A percentile compares a stretch with the other conserved stretches of the same genome.
phyloP scores from a whole-genome alignment of 1,139 yeast species.

The Diutina sp. region DNA sequence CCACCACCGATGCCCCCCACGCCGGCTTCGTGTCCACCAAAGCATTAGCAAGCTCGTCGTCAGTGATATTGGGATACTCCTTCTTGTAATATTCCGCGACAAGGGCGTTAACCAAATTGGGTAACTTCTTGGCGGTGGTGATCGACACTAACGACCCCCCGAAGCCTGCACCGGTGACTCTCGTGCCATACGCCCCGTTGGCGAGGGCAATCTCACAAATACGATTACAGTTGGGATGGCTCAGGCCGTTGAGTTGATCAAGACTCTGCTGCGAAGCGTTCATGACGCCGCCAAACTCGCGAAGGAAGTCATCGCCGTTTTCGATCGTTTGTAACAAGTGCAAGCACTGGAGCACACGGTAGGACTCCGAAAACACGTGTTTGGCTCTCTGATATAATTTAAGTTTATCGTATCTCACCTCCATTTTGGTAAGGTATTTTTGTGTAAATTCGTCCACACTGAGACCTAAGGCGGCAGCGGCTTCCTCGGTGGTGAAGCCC shows the following conservation, averaged over 20 bases:
- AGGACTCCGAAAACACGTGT: conserved; percentile 55
- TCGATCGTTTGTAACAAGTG: conserved; percentile 15
- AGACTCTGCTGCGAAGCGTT: conserved; percentile 49
- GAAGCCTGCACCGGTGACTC: conserved; percentile 77
- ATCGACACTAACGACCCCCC: conserved; percentile 66
- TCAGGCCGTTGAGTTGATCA: conserved; percentile 36
- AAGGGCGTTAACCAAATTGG: conserved; percentile 32
- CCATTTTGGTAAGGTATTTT: conserved; percentile 38
- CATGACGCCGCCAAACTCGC: conserved; percentile 40
- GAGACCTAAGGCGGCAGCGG: conserved; percentile 31
- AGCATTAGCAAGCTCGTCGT: conserved; percentile 35
- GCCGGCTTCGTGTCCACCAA: conserved; percentile 48
- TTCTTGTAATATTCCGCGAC: conserved; percentile 33
- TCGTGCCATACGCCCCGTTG: conserved; percentile 52
- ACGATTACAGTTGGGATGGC: conserved; percentile 39
- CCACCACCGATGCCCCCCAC: conserved; percentile 37
- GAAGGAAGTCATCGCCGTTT: conserved; percentile 17
- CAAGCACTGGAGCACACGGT: conserved; percentile 43
- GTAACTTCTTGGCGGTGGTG: conserved; percentile 35
- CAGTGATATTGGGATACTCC: conserved; percentile 34
- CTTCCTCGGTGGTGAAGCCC: conserved; percentile 41
- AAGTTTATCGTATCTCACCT: conserved; percentile 43
- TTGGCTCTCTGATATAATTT: conserved; percentile 46
- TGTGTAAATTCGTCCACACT: conserved; percentile 28
- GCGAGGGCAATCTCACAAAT: conserved; percentile 40